Base-by-base conservation (phyloP, 108 stramenopile genomes). In the Fragilaria radians region DNA sequence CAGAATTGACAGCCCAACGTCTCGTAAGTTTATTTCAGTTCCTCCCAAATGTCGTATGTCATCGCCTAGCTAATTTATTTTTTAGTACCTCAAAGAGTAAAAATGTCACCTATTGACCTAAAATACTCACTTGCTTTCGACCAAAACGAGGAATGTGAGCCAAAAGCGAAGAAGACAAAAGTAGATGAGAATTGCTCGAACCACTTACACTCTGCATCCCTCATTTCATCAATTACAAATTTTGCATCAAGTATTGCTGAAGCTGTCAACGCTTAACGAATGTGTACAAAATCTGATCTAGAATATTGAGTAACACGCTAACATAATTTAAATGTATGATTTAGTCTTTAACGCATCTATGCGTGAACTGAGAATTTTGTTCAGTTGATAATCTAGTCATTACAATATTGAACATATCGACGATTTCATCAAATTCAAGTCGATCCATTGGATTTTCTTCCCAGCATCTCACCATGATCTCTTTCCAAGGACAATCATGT, bases 381-480 rank as follows among this genome's bases (percentile, higher is more conserved):
- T 42, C 36, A 42, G 36, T 14, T 7, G 36, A 14, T 42, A 42
- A 14, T 42, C 36, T 34, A 30, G 63, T 58, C 4, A 68, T 46
- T 9, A 96, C 51, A 19, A 51, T 61, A 54, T 86, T 85, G 25
- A 95, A 63, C 51, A 82, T 74, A n/a, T 65, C 68, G 1, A 93
- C 88, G 70, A 97, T 91, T 34, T 85, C 71, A 50, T 70, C 79
- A 80, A 98, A 95, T 34, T 62, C 64, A 32, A 95, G 81, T 28
- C 92, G 86, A 61, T 90, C 86, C 0, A 62, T 24, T 17, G 98
- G 90, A 47, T 82, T 81, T 68, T 95, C 92, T 25, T 68, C 75
- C 96, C 96, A 97, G 76, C 98, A 98, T 46, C 75, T 65, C n/a
- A 89, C 88, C 96, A 97, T 96, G 26, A 96, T 48, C 47, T 89